Evolutionary conservation across 306 rosid genomes (phyloP).

Genomic region (Vigna angularis): DNA sequence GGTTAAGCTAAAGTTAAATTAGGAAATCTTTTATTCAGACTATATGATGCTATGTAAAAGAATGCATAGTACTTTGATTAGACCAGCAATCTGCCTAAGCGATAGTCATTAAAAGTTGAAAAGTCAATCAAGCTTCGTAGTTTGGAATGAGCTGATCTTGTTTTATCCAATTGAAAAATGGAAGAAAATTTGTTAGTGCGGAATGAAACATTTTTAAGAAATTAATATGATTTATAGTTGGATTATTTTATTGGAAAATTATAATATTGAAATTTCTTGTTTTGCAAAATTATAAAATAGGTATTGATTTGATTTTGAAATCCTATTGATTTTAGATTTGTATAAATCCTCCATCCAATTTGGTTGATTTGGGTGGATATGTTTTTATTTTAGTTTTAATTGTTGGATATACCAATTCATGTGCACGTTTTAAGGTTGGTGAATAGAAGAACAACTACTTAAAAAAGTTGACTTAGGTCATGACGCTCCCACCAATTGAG

Average conservation of each 20-base stretch:
- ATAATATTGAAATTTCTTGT: neutral
- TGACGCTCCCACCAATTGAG: neutral
- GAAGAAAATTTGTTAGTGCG: constrained; percentile 9
- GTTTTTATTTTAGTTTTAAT: constrained; percentile 31
- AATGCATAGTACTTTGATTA: constrained; percentile 9
- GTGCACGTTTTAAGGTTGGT: neutral
- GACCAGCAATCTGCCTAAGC: neutral
- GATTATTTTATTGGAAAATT: neutral
- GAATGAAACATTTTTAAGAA: constrained; percentile 6
- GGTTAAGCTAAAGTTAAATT: constrained; percentile 16
- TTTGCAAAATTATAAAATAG: constrained; percentile 17
- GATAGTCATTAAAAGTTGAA: constrained; percentile 14
- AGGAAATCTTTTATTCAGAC: neutral
- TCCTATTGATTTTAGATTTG: constrained; percentile 20
- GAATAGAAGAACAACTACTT: constrained; percentile 3
- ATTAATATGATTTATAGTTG: constrained; percentile 1
- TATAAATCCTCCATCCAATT: constrained; percentile 23
- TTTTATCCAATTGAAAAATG: constrained; percentile 21
- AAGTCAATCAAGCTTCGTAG: neutral
- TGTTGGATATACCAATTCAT: neutral
- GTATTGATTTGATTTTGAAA: constrained; percentile 29
- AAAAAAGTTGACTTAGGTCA: neutral
- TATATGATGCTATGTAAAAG: constrained; percentile 8
- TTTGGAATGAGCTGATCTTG: constrained; percentile 8
- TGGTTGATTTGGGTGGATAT: constrained; percentile 24